Evolutionary conservation across 2,329 filamentous ascomycete species (phyloP), one percentile per base, ranked within the genome.

Genomic region (Trichoderma semiorbis): DNA sequence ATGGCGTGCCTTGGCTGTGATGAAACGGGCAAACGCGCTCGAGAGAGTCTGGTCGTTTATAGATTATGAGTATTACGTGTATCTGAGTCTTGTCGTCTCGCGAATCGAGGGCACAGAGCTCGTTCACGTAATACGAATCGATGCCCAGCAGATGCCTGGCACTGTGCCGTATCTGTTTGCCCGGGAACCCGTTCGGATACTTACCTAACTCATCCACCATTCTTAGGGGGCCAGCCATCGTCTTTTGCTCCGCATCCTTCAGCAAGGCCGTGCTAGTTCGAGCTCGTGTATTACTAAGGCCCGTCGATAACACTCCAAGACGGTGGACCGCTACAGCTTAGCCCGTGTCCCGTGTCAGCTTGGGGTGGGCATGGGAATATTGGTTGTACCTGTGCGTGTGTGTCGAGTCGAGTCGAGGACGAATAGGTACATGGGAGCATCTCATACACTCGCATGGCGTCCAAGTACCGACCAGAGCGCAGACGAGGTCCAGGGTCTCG

Each of bases 261-360:
- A 32, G 62, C 62, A 30, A 32, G 39, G 26, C 62, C 62, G 30
- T 61, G 32, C 58, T 21, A 34, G 21, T 61, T 61, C 32, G 30
- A 60, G 57, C 18, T 30, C 10, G 12, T 5, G 39, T 47, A 60
- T 68, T 60, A 68, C 62, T 65, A 65, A 65, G 62, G 24, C 24
- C n/a, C 36, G 53, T 43, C 53, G 34, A 58, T 18, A 68, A 28
- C 36, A 43, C 11, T 53, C 16, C 24, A 24, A 14, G 28, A 28
- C 36, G 43, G 66, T 69, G 66, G 53, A 55, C n/a, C 53, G 26
- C 24, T n/a, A 16, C 34, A 21, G 50, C 24, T 43, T 69, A 55
- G 66, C 36, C 43, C 43, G 63, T 65, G 63, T 65, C 43, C 50
- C 34, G 34, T 50, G 66, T 69, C 66, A 69, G 66, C 66, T 69